Evolutionary conservation across 2,329 filamentous ascomycete species (phyloP), one percentile per base, ranked within the genome.

Genomic region (Aureobasidium namibiae): DNA sequence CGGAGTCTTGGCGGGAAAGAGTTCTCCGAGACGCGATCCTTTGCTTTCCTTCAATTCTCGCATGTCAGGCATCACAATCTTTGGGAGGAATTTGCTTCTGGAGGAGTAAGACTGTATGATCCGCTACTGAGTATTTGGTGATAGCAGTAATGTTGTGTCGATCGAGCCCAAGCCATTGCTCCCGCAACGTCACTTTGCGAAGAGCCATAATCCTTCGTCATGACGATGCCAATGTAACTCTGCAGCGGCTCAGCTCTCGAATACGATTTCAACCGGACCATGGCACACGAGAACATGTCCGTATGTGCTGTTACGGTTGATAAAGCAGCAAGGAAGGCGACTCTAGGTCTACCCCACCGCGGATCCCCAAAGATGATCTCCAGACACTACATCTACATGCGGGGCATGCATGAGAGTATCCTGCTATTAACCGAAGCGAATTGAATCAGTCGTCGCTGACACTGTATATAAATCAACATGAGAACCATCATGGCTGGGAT

Each of bases 191-290:
- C 24, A 29, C 42, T 11, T 11, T 8, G 1, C 13, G 18, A 13
- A 23, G 23, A 21, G n/a, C 14, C 44, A 18, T 7, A 4, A 21
- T 31, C 26, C 38, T 41, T 18, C 26, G 0, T 18, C 44, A 48
- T 36, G 31, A 49, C 46, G 31, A 49, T 36, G 46, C 46, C 31
- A 49, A 49, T 46, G 18, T 31, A 16, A 23, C 11, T n/a, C 26
- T 36, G 29, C 46, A 49, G 31, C 31, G 29, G 18, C 13, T 34
- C 46, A 49, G 6, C 18, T 49, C 31, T 24, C 21, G 16, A 11
- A 33, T 10, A 21, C 29, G 46, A 68, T 92, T 88, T 41, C 90
- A 94, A 73, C 92, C 92, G 67, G 96, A n/a, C 1, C 2, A 11
- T n/a, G 1, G 1, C 2, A 29, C 24, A 39, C 34, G 24, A 52